These are phyloP conservation scores for Fusarium nodosum DNA, from an alignment of 2,329 filamentous ascomycete species.

Conservation along the genomic window DNA sequence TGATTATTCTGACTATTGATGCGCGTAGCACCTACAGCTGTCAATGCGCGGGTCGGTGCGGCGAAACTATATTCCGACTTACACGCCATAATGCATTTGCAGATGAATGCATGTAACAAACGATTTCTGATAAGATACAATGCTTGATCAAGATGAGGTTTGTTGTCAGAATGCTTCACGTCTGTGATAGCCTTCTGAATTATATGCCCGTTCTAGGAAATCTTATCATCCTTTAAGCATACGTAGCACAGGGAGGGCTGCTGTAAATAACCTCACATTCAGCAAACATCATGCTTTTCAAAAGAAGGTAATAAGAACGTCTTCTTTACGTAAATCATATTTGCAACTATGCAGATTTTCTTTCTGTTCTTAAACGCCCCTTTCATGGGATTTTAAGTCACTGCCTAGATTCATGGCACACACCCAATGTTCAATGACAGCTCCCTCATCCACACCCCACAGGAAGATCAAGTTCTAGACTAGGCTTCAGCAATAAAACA, in stretches of 20 bases:
- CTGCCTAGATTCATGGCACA: constrained; percentile 2
- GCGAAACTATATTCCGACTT: constrained; percentile 45
- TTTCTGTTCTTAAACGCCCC: background rate
- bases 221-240: no score
- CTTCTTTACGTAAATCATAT: background rate
- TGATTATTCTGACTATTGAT: constrained; percentile 38
- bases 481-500: constrained; percentile 22
- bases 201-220: no score
- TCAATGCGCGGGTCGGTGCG: constrained; percentile 28
- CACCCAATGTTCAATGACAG: constrained; percentile 5
- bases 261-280: background rate
- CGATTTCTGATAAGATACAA: background rate
- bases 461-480: constrained; percentile 4
- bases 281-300: background rate
- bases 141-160: background rate
- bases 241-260: background rate
- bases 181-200: background rate
- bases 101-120: background rate
- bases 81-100: constrained; percentile 21
- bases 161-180: background rate
- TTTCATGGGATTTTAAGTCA: constrained; percentile 12
- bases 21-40: constrained; percentile 39
- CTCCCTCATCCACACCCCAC: background rate
- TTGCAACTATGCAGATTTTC: background rate
- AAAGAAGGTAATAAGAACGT: background rate